Percentiles rank a stretch among this genome's conserved stretches.
Conservation (phyloP, 805 yeast species). For the Saturnispora mendoncae region DNA sequence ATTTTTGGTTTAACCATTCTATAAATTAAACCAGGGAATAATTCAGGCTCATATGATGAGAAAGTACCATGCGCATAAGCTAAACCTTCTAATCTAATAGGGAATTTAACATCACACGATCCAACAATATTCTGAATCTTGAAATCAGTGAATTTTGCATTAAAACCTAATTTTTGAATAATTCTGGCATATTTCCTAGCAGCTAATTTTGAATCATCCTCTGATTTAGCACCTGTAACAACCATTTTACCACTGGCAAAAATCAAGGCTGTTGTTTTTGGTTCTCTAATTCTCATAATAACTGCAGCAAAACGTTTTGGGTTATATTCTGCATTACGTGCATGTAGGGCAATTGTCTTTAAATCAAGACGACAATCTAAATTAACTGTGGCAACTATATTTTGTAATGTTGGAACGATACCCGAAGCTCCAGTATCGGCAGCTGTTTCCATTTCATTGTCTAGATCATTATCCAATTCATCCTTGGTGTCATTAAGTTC, state of each 20-base stretch:
- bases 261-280: constrained; percentile 94
- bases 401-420: constrained; percentile 89
- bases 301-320: constrained; percentile 99
- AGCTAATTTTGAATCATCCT: constrained; percentile 96
- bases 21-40: constrained; percentile 96
- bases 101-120: constrained; percentile 97
- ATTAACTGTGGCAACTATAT: constrained; percentile 96
- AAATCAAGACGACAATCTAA: constrained; percentile 92
- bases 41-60: constrained; percentile 96
- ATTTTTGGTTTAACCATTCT: constrained; percentile 99
- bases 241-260: constrained; percentile 99
- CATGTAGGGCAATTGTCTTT: constrained; percentile 95
- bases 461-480: constrained; percentile 2
- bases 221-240: constrained; percentile 98
- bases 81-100: constrained; percentile 92
- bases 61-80: constrained; percentile 98
- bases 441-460: constrained; percentile 10
- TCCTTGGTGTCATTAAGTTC: background rate
- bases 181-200: constrained; percentile 97
- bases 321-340: constrained; percentile 97
- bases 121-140: constrained; percentile 98
- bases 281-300: constrained; percentile 98
- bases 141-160: constrained; percentile 96
- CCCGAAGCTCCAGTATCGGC: constrained; percentile 58
- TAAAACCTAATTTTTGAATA: constrained; percentile 94